phyloP scores from a whole-genome alignment of 2,329 filamentous ascomycete species.

The Neobulgaria alba region DNA sequence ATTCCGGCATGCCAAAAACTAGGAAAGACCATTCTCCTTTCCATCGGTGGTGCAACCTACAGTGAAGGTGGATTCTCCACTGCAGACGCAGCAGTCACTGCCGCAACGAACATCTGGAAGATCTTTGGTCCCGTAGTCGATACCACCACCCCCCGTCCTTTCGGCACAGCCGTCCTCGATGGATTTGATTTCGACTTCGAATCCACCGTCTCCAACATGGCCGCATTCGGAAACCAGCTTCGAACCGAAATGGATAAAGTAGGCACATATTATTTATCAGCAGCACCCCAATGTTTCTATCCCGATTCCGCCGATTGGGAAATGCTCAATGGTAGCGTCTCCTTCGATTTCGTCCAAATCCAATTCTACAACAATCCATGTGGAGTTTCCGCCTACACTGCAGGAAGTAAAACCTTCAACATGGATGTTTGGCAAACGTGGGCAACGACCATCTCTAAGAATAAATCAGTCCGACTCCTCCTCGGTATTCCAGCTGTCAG shows the following conservation, averaged over 20 bases:
- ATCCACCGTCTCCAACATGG: slow-evolving; percentile 46
- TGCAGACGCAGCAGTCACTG: slow-evolving; percentile 40
- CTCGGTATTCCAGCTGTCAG: slow-evolving; percentile 47
- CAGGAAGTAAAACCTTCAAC: slow-evolving; percentile 36
- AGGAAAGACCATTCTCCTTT: slow-evolving; percentile 64
- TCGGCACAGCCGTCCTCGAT: slow-evolving; percentile 56
- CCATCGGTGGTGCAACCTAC: slow-evolving; percentile 63
- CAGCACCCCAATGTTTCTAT: slow-evolving; percentile 60
- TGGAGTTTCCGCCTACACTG: slow-evolving; percentile 43
- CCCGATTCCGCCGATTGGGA: slow-evolving; percentile 52
- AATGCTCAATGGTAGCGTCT: slow-evolving; percentile 45
- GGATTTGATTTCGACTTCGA: slow-evolving; percentile 76
- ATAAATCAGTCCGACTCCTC: slow-evolving; percentile 51
- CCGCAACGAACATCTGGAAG: slow-evolving; percentile 58
- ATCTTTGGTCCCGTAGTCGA: slow-evolving; percentile 55
- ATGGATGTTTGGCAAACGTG: slow-evolving; percentile 56
- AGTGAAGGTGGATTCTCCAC: slow-evolving; percentile 57
- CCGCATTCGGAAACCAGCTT: slow-evolving; percentile 49
- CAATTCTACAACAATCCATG: slow-evolving; percentile 47
- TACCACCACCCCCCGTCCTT: slow-evolving; percentile 49
- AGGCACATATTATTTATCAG: slow-evolving; percentile 51
- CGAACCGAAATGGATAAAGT: slow-evolving; percentile 43
- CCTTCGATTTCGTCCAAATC: slow-evolving; percentile 33
- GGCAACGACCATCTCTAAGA: slow-evolving; percentile 50
- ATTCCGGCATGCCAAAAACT: slow-evolving; percentile 53